Base-by-base conservation (phyloP, 208 protist genomes). In the Crithidia sp. region DNA sequence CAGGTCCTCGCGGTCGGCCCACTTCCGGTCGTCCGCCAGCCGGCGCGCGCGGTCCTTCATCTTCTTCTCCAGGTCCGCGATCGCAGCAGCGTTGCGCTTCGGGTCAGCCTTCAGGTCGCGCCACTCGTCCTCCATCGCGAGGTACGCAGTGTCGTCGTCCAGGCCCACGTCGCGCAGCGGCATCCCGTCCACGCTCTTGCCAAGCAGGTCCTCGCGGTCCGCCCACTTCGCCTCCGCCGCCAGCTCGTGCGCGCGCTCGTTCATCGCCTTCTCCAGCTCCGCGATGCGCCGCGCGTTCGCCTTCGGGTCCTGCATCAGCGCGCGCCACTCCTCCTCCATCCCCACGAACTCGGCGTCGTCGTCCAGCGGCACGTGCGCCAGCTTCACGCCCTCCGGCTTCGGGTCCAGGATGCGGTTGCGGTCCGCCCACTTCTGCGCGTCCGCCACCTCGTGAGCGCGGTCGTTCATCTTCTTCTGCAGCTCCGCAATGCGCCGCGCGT, bases 341-440 rank as follows among this genome's bases (percentile, higher is more conserved):
- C 39, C 57, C 6, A 41, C 4, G 64, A 89, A 92, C 58, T 73
- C 72, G 39, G 62, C 14, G 55, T 85, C 79, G 8, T 77, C 72
- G 55, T 88, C 82, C 55, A 87, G 67, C 28, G 78, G 79, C 40
- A 90, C 17, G 50, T 94, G 86, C 19, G 14, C 57, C 55, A 92
- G 60, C 37, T 76, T 72, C 89, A 94, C 92, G 54, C 82, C 83
- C 57, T 84, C 82, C 28, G 81, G 82, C 58, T 77, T 62, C 54
- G 59, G 62, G 47, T 82, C 80, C 37, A 90, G 71, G 65, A 86
- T 71, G 1, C 66, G 17, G 12, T 74, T 59, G 71, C 87, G 87
- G 57, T 82, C 66, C 41, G 40, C 47, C 65, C 69, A 67, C 74
- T 86, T 83, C 62, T 71, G 66, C 40, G 69, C 80, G 17, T 37